Evolutionary conservation across 768 basidiomycete species (phyloP), one percentile per base, ranked within the genome.

Genomic region (Tephrocybe sp.): DNA sequence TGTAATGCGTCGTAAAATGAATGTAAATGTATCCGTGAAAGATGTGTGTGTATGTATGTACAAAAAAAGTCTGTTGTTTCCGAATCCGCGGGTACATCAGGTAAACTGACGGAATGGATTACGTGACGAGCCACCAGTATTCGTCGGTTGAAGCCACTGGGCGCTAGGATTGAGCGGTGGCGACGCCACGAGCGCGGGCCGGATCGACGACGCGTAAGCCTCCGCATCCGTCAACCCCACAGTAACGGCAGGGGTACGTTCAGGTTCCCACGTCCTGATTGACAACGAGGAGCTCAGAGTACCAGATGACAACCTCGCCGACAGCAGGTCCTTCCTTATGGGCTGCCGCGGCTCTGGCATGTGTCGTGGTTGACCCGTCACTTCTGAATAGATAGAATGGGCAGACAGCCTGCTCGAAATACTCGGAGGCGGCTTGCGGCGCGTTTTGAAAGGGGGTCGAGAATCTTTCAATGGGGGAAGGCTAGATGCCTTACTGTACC

Each of bases 341-440:
- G 88, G 86, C 65, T 84, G 79, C n/a, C 87, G 77, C n/a, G 87
- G 81, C 59, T 89, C 85, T 5, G 89, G 83, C 34, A 72, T 78
- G 22, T 70, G 71, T 26, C 79, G 76, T 53, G 80, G 81, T 28
- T 72, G 60, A 16, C 89, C 87, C 9, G 86, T 91, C 41, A 83
- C 61, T 63, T 86, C 79, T 49, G 87, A 82, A 65, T 85, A 92
- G 31, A 91, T 60, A 36, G 83, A 85, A 15, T 67, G 69, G n/a
- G 66, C 67, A 22, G 81, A 80, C 46, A 61, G 66, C 63, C 38
- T 56, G 56, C 51, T 51, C 64, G 59, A 52, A 60, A 51, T 53
- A 26, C 31, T 44, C 27, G 43, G 56, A 19, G 50, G 56, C 13
- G 60, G 49, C 43, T 56, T 51, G 50, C 55, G 50, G 19, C 47